Conservation (phyloP, 2,329 filamentous ascomycete species). For the Teratosphaeria epicoccoides region DNA sequence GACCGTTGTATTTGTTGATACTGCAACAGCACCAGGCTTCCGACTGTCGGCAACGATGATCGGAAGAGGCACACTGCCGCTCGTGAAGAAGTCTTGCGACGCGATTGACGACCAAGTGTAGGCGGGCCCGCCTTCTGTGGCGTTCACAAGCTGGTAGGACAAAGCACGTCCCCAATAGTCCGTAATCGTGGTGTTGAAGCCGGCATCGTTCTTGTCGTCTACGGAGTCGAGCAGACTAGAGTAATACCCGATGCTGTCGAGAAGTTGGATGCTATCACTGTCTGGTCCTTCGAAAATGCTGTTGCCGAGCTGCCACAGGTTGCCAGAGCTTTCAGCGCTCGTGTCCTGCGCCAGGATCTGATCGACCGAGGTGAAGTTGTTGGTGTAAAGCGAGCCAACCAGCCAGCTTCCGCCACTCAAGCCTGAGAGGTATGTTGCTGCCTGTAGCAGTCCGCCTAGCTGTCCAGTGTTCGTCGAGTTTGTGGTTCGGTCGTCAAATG, state of each 20-base stretch:
- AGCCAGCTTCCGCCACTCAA: conserved; percentile 79
- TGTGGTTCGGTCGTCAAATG: conserved; percentile 63
- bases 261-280: conserved; percentile 39
- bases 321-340: conserved; percentile 9
- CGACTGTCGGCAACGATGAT: conserved; percentile 62
- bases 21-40: conserved; percentile 47
- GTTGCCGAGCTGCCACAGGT: conserved; percentile 53
- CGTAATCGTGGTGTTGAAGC: conserved; percentile 62
- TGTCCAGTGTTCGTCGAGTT: conserved; percentile 54
- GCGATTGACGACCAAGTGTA: conserved; percentile 79
- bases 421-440: conserved; percentile 68
- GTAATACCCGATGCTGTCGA: conserved; percentile 54
- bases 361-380: conserved; percentile 65
- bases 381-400: conserved; percentile 65
- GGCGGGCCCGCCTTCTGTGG: conserved; percentile 57
- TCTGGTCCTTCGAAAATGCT: conserved; percentile 51
- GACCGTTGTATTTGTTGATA: conserved; percentile 63
- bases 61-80: conserved; percentile 58
- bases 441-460: conserved; percentile 70
- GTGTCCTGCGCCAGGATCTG: conserved; percentile 38
- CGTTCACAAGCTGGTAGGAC: conserved; percentile 77
- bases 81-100: conserved; percentile 49
- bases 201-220: conserved; percentile 49
- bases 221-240: conserved; percentile 49
- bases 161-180: conserved; percentile 72